Evolutionary conservation across 1,284 basidiomycete genomes (phyloP).

Genomic region (Ganoderma leucocontextum): DNA sequence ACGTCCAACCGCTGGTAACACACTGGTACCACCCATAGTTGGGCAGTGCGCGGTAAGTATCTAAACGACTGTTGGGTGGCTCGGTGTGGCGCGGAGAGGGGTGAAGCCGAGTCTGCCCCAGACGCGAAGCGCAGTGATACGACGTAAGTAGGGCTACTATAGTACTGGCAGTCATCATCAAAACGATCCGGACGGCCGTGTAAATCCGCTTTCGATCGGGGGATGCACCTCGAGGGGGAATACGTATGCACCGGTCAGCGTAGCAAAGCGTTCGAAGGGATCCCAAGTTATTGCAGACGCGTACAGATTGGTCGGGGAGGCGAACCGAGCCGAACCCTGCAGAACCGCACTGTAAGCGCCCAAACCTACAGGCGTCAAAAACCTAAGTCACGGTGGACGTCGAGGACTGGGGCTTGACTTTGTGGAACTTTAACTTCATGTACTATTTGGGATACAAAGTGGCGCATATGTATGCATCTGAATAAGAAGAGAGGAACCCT

Average conservation of each 20-base stretch:
- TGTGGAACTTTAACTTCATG: too few species aligned
- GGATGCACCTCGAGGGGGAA: not conserved
- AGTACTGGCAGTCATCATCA: not conserved
- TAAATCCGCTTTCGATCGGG: not conserved
- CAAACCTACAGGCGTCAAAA: too few species aligned
- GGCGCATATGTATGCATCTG: too few species aligned
- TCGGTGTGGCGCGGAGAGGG: not conserved
- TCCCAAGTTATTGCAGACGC: too few species aligned
- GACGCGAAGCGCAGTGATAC: not conserved
- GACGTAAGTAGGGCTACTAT: too few species aligned
- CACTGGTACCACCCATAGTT: not conserved
- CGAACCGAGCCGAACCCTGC: too few species aligned
- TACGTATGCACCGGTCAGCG: not conserved
- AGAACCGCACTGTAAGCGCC: too few species aligned
- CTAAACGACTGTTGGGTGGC: not conserved
- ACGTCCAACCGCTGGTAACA: not conserved
- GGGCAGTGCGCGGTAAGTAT: not conserved
- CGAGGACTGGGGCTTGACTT: too few species aligned
- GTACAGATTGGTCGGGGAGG: too few species aligned
- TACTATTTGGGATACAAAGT: too few species aligned
- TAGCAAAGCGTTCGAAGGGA: not conserved
- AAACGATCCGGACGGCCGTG: not conserved
- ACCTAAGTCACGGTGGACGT: too few species aligned
- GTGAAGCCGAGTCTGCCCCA: not conserved
- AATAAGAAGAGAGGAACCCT: too few species aligned